Percentiles rank a stretch among this genome's conserved stretches.
phyloP scores from a whole-genome alignment of 768 basidiomycete species.

The Hygrophoropsis aurantiaca region DNA sequence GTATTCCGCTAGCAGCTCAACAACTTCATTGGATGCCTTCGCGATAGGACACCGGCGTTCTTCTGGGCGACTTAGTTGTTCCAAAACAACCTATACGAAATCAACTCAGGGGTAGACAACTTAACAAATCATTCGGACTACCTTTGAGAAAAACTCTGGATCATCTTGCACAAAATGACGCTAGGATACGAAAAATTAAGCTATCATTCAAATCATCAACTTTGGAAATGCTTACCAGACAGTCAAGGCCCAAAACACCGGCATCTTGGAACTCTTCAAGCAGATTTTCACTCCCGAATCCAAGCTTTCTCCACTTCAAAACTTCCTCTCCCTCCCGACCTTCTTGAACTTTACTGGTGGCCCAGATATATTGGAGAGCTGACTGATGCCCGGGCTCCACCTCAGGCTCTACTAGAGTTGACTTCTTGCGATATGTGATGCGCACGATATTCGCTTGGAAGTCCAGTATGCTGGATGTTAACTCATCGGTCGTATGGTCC shows the following conservation, averaged over 20 bases:
- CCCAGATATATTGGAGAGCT: conserved; percentile 70
- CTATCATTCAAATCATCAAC: background rate
- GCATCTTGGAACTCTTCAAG: conserved; percentile 75
- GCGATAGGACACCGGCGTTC: conserved; percentile 82
- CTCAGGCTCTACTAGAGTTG: conserved; percentile 71
- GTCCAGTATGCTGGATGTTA: conserved; percentile 81
- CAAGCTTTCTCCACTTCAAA: conserved; percentile 75
- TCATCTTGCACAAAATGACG: conserved; percentile 67
- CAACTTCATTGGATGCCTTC: conserved; percentile 81
- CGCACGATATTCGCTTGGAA: conserved; percentile 86
- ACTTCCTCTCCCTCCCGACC: conserved; percentile 49
- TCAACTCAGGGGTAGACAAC: conserved; percentile 9
- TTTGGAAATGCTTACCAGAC: conserved; percentile 54
- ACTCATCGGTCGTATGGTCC: conserved; percentile 75
- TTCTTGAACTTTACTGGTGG: conserved; percentile 52
- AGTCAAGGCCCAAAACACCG: conserved; percentile 80
- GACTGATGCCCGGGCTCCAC: conserved; percentile 55
- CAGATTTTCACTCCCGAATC: conserved; percentile 75
- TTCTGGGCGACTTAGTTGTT: conserved; percentile 73
- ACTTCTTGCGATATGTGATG: conserved; percentile 79
- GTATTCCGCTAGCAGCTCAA: conserved; percentile 80
- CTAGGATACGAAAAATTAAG: conserved; percentile 30
- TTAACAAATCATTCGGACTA: conserved; percentile 22
- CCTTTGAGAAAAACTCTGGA: conserved; percentile 75
- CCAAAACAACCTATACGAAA: conserved; percentile 61